phyloP scores from a whole-genome alignment of 306 rosid genomes.

The Rosa chinensis region DNA sequence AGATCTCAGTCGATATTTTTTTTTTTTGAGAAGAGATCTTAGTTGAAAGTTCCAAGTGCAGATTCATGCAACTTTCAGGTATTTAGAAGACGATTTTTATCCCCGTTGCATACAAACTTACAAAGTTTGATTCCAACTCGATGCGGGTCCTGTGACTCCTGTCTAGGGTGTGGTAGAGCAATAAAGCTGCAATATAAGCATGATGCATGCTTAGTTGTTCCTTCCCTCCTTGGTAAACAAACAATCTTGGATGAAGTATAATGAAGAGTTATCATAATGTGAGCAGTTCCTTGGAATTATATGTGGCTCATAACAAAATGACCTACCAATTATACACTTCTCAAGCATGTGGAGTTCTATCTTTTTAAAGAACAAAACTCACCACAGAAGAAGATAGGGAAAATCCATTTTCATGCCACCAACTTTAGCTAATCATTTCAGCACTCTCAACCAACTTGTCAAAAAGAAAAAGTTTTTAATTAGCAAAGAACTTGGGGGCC shows the following conservation, averaged over 20 bases:
- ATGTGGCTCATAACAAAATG: neutral
- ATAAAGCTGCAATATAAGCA: conserved; percentile 58
- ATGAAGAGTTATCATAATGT: neutral
- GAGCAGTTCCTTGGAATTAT: conserved; percentile 6
- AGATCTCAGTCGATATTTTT: conserved; percentile 36
- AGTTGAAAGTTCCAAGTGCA: conserved; percentile 58
- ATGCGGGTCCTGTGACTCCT: conserved; percentile 37
- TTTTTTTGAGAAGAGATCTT: no score
- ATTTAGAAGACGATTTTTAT: conserved; percentile 31
- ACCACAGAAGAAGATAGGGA: conserved; percentile 65
- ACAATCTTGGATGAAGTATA: neutral
- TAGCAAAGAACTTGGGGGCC: neutral
- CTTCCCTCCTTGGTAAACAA: neutral
- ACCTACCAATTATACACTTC: conserved; percentile 70
- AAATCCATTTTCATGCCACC: conserved; percentile 72
- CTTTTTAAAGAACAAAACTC: conserved; percentile 61
- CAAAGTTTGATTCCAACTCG: conserved; percentile 66
- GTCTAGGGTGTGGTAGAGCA: conserved; percentile 60
- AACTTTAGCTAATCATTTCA: conserved; percentile 46
- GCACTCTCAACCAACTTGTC: conserved; percentile 22
- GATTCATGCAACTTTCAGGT: conserved; percentile 59
- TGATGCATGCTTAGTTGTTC: neutral
- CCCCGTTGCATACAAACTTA: no score
- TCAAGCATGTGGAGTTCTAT: conserved; percentile 69
- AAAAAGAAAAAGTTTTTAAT: neutral